A percentile compares a stretch with the other conserved stretches of the same genome.
phyloP scores from a whole-genome alignment of 345 rosid genomes.

The Rhodomyrtus tomentosa region DNA sequence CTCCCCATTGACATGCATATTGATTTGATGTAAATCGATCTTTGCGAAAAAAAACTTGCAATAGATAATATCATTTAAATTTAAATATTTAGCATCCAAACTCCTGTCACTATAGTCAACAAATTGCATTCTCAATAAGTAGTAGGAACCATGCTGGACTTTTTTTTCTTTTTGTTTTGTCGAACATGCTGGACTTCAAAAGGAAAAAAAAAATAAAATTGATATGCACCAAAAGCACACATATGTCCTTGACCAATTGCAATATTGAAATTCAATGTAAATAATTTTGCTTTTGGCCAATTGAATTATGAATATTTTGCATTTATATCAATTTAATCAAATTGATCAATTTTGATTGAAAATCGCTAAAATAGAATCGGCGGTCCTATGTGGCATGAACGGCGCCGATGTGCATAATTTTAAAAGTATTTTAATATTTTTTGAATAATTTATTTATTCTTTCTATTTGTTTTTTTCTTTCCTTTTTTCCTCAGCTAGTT shows the following conservation, averaged over 20 bases:
- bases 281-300: background rate
- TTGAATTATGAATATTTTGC: fast-evolving
- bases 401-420: fast-evolving
- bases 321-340: background rate
- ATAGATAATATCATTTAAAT: background rate
- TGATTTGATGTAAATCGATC: background rate
- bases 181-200: no score
- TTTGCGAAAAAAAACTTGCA: background rate
- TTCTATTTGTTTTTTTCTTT: no score
- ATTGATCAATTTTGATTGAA: fast-evolving
- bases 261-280: no score
- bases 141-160: no score
- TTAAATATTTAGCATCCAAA: background rate
- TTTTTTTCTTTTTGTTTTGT: no score
- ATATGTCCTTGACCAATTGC: no score
- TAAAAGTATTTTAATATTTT: background rate
- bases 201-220: no score
- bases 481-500: no score
- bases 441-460: background rate
- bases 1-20: background rate
- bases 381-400: fast-evolving
- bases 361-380: fast-evolving
- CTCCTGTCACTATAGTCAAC: background rate
- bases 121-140: background rate
- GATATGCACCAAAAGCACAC: no score